Evolutionary conservation across 257 asterid species (phyloP), one percentile per base, ranked within the genome.

Genomic region (Buddleja alternifolia): DNA sequence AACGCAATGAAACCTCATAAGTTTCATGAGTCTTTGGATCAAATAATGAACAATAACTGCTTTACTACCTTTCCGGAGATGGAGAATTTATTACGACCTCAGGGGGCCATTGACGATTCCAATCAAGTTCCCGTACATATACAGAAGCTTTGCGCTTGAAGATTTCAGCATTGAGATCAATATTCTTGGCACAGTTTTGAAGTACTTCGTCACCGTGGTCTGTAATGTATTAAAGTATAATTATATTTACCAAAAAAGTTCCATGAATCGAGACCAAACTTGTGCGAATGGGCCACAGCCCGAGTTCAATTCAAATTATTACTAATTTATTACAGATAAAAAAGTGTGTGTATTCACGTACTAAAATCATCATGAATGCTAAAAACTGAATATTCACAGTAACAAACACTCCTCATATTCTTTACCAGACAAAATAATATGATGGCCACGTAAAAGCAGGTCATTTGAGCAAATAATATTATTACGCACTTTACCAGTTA

Each of bases 121-220:
- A 93, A 78, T 93, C 97, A 73, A 93, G 96, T 87, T 90, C 97
- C 1, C 96, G 97, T 44, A 89, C 96, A 72, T 69, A 68, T 76
- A 90, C 65, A 25, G 86, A 79, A 51, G 86, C 83, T 73, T 78
- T 72, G 1, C 41, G 61, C 57, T 80, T 76, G 71, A 82, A 77
- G 23, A 83, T 60, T 64, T 80, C 90, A 73, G 81, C 73, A 69
- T 89, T 93, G 34, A 83, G 83, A 76, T 72, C 34, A 59, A 89
- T 78, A 76, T 93, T 93, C 70, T 72, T 76, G 36, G 75, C 77
- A 74, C 99, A 93, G 76, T 93, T 93, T 69, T 71, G 82, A 68
- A 93, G 97, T 52, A 90, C 75, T 54, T 84, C 95, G 4, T 82
- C 84, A n/a, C 96, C 95, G 39, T 52, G 83, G 78, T 90, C 97